phyloP scores from a whole-genome alignment of 108 stramenopile genomes.

The Poteriospumella lacustris region DNA sequence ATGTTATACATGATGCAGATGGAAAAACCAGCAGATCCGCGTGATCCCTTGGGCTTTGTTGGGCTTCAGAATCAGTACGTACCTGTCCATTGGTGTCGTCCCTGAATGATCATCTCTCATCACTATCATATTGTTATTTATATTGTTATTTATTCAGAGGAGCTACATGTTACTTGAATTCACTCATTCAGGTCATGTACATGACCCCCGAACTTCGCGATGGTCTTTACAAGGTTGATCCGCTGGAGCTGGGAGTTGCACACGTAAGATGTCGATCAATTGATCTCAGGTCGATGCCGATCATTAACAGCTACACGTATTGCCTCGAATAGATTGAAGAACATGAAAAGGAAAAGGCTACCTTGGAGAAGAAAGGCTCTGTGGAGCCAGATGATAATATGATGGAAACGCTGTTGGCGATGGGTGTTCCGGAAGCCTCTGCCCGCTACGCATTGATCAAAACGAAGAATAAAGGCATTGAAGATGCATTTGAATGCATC shows the following conservation, averaged over 20 bases:
- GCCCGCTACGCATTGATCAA: slow-evolving; percentile 33
- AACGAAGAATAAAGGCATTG: slow-evolving; percentile 34
- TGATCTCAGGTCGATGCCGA: too few relatives aligned
- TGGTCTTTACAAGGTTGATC: slow-evolving; percentile 47
- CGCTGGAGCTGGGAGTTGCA: slow-evolving; percentile 40
- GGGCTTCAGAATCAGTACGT: not conserved
- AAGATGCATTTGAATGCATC: slow-evolving; percentile 37
- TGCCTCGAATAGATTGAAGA: slow-evolving; percentile 12
- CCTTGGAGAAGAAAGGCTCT: slow-evolving; percentile 38
- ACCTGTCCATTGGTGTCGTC: not conserved
- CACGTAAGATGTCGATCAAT: too few relatives aligned
- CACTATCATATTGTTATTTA: not conserved
- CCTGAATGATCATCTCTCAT: too few relatives aligned
- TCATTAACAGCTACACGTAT: too few relatives aligned
- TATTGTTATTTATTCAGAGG: not conserved
- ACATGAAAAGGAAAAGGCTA: slow-evolving; percentile 38
- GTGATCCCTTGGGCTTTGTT: not conserved
- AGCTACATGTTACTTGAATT: slow-evolving; percentile 40
- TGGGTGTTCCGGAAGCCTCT: slow-evolving; percentile 35
- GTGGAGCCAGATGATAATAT: slow-evolving; percentile 41
- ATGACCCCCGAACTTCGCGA: slow-evolving; percentile 50
- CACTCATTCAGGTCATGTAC: slow-evolving; percentile 41
- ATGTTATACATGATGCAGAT: not conserved
- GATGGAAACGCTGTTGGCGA: slow-evolving; percentile 32
- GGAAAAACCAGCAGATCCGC: not conserved